Conservation (phyloP, 2,329 filamentous ascomycete species). For the Hymenoscyphus linearis region DNA sequence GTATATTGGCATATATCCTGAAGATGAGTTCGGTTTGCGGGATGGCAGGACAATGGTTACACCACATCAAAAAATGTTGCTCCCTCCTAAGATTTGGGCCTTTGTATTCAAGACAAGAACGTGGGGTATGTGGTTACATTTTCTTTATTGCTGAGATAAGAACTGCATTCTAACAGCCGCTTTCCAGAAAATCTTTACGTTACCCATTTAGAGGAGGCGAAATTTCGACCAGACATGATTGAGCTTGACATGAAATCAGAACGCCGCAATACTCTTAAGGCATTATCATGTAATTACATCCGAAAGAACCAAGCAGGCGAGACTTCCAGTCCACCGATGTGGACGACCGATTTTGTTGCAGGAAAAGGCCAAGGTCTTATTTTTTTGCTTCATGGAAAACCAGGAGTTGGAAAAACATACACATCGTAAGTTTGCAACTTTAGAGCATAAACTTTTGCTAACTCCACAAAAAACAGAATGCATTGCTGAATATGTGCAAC, state of each 20-base stretch:
- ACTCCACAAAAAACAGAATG: conserved; percentile 33
- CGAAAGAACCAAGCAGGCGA: conserved; percentile 9
- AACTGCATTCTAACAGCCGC: not conserved
- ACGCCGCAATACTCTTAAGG: conserved; percentile 26
- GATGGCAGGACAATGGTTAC: not conserved
- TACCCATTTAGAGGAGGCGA: conserved; percentile 10
- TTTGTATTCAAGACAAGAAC: conserved; percentile 12
- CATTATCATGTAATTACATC: conserved; percentile 12
- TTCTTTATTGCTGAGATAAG: not conserved
- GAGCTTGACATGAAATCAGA: conserved; percentile 25
- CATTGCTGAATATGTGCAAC: conserved; percentile 15
- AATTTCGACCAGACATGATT: conserved; percentile 12
- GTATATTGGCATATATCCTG: not conserved
- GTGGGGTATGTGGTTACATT: conserved; percentile 4
- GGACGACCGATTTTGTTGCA: conserved; percentile 7
- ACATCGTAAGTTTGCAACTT: conserved; percentile 5
- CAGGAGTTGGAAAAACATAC: conserved; percentile 20
- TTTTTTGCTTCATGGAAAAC: conserved; percentile 12
- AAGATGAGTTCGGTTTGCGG: too few species aligned
- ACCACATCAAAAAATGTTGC: conserved; percentile 5
- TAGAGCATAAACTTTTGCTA: not conserved
- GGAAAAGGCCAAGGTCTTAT: conserved; percentile 22
- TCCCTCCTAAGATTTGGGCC: conserved; percentile 2
- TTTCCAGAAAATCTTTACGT: not conserved
- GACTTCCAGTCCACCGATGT: not conserved